Percentiles rank a stretch among this genome's conserved stretches.
Evolutionary conservation across 768 basidiomycete genomes (phyloP).

Genomic region (Leccinellum luteum): DNA sequence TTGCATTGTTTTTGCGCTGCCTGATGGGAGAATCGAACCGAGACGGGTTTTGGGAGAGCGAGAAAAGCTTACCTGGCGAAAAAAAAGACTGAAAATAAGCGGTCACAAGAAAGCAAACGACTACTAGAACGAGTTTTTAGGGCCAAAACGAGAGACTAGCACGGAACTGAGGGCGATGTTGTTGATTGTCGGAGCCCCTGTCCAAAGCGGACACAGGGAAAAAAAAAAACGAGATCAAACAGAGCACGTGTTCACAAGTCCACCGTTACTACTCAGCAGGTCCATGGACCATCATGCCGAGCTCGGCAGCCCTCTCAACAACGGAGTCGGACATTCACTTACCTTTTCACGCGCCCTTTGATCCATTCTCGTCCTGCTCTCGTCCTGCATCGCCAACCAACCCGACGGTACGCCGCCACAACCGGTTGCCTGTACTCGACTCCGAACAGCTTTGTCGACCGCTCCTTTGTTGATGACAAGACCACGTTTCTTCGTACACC

Average conservation of each 20-base stretch:
- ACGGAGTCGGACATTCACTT: conserved; percentile 1
- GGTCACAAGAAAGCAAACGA: not conserved
- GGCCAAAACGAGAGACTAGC: conserved; percentile 9
- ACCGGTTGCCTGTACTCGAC: not conserved
- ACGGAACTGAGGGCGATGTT: conserved; percentile 22
- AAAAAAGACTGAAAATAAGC: not conserved
- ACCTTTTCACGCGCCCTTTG: not conserved
- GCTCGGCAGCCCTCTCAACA: conserved; percentile 1
- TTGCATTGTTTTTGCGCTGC: conserved; percentile 33
- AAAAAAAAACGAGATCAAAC: conserved; percentile 36
- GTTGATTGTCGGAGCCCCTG: conserved; percentile 39
- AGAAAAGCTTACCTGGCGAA: conserved; percentile 12
- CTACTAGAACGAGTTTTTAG: conserved; percentile 18
- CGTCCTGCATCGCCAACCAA: conserved; percentile 3
- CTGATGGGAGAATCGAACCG: conserved; percentile 30
- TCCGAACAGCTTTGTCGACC: not conserved
- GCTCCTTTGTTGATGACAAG: not conserved
- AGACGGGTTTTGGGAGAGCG: not conserved
- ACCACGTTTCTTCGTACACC: conserved; percentile 2
- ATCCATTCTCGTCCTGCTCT: conserved; percentile 19
- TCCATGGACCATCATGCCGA: conserved; percentile 27
- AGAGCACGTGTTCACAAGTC: conserved; percentile 29
- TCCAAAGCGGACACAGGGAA: conserved; percentile 34
- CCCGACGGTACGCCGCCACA: conserved; percentile 4
- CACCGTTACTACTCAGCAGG: conserved; percentile 21